These are phyloP conservation scores for Geosmithia morbida DNA, from an alignment of 2,329 filamentous ascomycete species.

Conservation along the genomic window DNA sequence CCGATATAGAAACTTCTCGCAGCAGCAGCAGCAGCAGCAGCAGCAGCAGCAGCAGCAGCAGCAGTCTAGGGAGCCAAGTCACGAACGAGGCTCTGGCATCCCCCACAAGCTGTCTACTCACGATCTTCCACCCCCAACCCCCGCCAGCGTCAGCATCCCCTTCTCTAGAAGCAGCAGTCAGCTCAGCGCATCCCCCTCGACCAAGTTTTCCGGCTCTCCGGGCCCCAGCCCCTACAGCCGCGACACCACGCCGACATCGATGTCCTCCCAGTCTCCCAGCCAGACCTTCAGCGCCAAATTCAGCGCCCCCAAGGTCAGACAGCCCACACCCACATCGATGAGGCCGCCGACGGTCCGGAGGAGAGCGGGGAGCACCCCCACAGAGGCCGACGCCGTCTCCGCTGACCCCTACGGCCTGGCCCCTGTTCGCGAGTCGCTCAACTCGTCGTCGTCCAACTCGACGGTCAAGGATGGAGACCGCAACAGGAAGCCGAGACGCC, in stretches of 20 bases:
- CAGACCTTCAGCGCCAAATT: constrained; percentile 33
- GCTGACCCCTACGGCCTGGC: constrained; percentile 44
- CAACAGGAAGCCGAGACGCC: constrained; percentile 19
- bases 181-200: constrained; percentile 53
- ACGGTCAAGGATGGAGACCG: constrained; percentile 43
- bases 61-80: constrained; percentile 4
- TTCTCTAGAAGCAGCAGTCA: constrained; percentile 45
- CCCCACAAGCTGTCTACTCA: constrained; percentile 46
- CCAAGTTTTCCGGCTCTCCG: constrained; percentile 59
- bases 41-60: constrained; percentile 3
- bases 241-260: constrained; percentile 65
- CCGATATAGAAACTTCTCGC: constrained; percentile 36
- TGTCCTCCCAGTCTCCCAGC: constrained; percentile 60
- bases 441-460: constrained; percentile 59
- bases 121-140: constrained; percentile 51
- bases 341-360: constrained; percentile 47
- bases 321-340: constrained; percentile 28
- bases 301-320: constrained; percentile 32
- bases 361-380: constrained; percentile 38
- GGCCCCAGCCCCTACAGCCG: constrained; percentile 58
- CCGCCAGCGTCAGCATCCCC: constrained; percentile 26
- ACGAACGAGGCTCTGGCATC: constrained; percentile 24
- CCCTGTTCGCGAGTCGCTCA: constrained; percentile 53
- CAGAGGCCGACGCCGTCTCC: constrained; percentile 28
- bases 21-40: constrained; percentile 11